These are phyloP conservation scores for Hypoxylon sp. DNA, from an alignment of 2,329 filamentous ascomycete species.

Conservation along the genomic window DNA sequence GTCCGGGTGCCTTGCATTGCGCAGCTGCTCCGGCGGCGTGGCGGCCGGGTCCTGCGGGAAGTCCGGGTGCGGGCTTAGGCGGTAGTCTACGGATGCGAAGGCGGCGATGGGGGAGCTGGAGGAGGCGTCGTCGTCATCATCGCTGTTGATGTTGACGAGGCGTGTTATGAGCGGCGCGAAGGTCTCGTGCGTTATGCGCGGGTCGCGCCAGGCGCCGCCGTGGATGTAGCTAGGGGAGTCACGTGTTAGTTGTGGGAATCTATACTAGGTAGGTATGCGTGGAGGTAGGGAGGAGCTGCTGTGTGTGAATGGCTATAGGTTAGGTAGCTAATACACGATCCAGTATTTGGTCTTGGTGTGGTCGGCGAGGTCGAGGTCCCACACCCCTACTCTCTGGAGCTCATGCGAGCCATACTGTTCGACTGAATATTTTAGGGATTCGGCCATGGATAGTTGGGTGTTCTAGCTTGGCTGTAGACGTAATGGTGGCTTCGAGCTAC, in stretches of 20 bases:
- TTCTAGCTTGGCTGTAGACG: neutral
- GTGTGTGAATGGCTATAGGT: no score
- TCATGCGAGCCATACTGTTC: slow-evolving; percentile 54
- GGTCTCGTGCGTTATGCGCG: slow-evolving; percentile 62
- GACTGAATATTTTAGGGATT: slow-evolving; percentile 50
- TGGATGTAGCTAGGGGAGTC: slow-evolving; percentile 65
- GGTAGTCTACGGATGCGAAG: slow-evolving; percentile 76
- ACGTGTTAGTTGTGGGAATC: slow-evolving; percentile 20
- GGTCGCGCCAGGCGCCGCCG: slow-evolving; percentile 75
- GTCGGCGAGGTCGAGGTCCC: slow-evolving; percentile 54
- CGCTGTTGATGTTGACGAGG: no score
- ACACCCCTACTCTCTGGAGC: slow-evolving; percentile 64
- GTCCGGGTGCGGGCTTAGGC: slow-evolving; percentile 69
- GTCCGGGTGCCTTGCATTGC: slow-evolving; percentile 69
- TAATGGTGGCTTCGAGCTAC: slow-evolving; percentile 1
- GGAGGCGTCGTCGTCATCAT: no score
- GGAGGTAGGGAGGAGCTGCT: neutral
- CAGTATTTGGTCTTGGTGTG: slow-evolving; percentile 48
- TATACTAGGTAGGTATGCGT: neutral
- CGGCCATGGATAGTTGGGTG: slow-evolving; percentile 46
- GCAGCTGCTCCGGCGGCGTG: slow-evolving; percentile 53
- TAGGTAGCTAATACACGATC: slow-evolving; percentile 50
- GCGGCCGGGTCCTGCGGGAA: slow-evolving; percentile 61
- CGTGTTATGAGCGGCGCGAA: slow-evolving; percentile 63
- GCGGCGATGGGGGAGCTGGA: slow-evolving; percentile 63